Base-by-base conservation (phyloP, 352 stramenopile genomes). In the Pythium phragmiticola region DNA sequence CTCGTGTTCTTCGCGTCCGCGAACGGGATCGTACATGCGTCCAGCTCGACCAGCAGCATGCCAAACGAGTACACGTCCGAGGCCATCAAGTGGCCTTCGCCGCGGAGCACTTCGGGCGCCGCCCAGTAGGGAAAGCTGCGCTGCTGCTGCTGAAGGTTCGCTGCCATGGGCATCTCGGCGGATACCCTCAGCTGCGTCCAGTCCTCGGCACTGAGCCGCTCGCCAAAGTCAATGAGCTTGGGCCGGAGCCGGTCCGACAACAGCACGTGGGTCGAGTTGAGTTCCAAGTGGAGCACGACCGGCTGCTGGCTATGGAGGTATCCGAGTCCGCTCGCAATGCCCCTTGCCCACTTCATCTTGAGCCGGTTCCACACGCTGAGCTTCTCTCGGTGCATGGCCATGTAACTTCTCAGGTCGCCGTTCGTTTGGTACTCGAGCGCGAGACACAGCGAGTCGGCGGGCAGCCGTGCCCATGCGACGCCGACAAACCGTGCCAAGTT, bases 401-500 rank as follows among this genome's bases (percentile, higher is more conserved):
- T 45, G 59, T 63, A 72, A 0, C 21, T 57, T 17, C 66, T 23
- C 41, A 73, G 52, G 23, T 68, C 60, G 4, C 66, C 66, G 46
- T 73, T 65, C 34, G 39, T 52, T 45, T 68, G 55, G 49, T 73
- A 73, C 49, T 76, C 69, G 23, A 73, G 72, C 28, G 66, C 63
- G 50, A 72, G 66, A 63, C 66, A 73, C 21, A 73, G 51, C 41
- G 66, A 73, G 47, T 73, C 57, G 7, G 56, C 47, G 1, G 66
- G 66, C 5, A 66, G 39, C 5, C 59, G 51, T 0, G 56, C 51
- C 80, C 80, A 89, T 6, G 80, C 80, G 3, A 89, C 75, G n/a
- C 75, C 80, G 21, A 89, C 55, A 50, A 87, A 80, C 0, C 59
- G 57, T 11, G 80, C 63, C 28, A 89, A 68, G 60, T 89, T 76